Conservation (phyloP, 306 rosid species). For the Ceratonia siliqua region DNA sequence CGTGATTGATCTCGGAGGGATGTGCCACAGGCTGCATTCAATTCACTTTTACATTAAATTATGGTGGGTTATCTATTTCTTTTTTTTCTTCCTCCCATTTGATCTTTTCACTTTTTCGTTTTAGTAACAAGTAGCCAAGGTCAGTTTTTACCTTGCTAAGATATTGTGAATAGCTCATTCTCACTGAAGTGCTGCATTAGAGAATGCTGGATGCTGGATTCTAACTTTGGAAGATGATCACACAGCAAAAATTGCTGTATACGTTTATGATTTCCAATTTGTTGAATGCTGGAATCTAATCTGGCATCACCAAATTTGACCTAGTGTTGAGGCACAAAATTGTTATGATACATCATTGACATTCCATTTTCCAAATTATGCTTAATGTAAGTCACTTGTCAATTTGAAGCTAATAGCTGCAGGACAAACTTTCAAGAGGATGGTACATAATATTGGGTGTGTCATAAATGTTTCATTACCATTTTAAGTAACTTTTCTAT, state of each 20-base stretch:
- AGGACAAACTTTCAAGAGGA: slow-evolving; percentile 22
- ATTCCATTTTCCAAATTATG: slow-evolving; percentile 20
- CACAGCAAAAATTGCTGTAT: slow-evolving; percentile 4
- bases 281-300: slow-evolving; percentile 22
- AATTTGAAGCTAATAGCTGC: slow-evolving; percentile 15
- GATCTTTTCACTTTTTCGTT: slow-evolving; percentile 25
- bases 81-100: slow-evolving; percentile 14
- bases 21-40: slow-evolving; percentile 30
- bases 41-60: slow-evolving; percentile 11
- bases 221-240: slow-evolving; percentile 44
- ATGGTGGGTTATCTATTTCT: slow-evolving; percentile 26
- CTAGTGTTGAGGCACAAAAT: slow-evolving; percentile 24
- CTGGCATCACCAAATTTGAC: slow-evolving; percentile 32
- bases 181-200: slow-evolving; percentile 35
- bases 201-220: slow-evolving; percentile 27
- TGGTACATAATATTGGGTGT: slow-evolving; percentile 33
- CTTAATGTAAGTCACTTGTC: slow-evolving; percentile 16
- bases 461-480: slow-evolving; percentile 15
- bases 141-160: slow-evolving; percentile 42
- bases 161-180: slow-evolving; percentile 54
- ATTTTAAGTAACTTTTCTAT: neutral
- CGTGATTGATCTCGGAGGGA: slow-evolving; percentile 36
- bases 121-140: slow-evolving; percentile 38
- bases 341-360: slow-evolving; percentile 21
- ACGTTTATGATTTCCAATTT: slow-evolving; percentile 33